Evolutionary conservation across 495 filamentous ascomycete genomes (phyloP), one percentile per base, ranked within the genome.

Genomic region (Aspergillus egyptiacus): DNA sequence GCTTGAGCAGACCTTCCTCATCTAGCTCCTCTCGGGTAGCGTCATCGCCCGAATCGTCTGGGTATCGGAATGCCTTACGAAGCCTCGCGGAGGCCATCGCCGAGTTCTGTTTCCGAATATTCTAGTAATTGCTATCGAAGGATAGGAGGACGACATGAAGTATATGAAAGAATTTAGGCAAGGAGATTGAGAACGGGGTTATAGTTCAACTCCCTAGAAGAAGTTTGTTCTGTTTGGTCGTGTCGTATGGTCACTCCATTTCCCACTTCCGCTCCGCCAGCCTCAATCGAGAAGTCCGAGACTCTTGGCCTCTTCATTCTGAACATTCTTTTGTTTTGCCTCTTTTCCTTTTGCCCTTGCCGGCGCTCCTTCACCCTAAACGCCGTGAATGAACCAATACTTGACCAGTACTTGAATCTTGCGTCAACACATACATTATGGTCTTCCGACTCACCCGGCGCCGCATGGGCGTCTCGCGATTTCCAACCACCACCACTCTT

Each of bases 21-120:
- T 86, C 83, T 25, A 83, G 56, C 47, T 81, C 73, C 49, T 77
- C 70, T 15, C 73, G 72, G 1, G 59, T 31, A 50, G 57, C 68
- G 24, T 73, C 68, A 34, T 70, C 64, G 45, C 71, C 70, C 8
- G 69, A 68, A 57, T 81, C 79, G 32, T 70, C 63, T 5, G 79
- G 76, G 69, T 86, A 86, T 10, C 70, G 75, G 63, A 86, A 85
- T 13, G 77, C 79, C 40, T 71, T 77, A 13, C 84, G 76, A 39
- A 85, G 63, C 46, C 80, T 74, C 33, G 79, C 62, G 18, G 69
- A 59, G n/a, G 68, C 64, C 76, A 78, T 77, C n/a, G n/a, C n/a
- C n/a, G n/a, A n/a, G n/a, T n/a, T n/a, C n/a, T n/a, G n/a, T 7
- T 37, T 8, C 17, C 34, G n/a, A 35, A 15, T 5, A 6, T 15